Conservation (phyloP, 495 filamentous ascomycete species). For the Neurospora sp. region DNA sequence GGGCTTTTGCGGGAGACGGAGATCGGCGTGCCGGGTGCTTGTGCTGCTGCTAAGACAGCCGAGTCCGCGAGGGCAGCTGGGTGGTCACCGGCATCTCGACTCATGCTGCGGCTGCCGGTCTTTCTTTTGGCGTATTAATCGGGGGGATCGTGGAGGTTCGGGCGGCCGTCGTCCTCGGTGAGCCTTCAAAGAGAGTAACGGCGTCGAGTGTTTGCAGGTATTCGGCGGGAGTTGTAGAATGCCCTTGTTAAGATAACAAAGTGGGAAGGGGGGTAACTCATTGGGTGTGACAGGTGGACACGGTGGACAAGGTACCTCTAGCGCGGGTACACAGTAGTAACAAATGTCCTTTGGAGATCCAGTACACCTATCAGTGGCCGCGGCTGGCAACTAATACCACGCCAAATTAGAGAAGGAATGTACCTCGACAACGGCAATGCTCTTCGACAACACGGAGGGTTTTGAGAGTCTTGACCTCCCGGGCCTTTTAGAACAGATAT, state of each 20-base stretch:
- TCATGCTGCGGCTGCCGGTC: conserved; percentile 25
- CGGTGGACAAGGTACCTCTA: neutral
- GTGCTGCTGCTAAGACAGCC: conserved; percentile 11
- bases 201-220: neutral
- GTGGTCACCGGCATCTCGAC: conserved; percentile 29
- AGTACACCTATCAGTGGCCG: neutral
- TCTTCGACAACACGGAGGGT: neutral
- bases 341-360: neutral
- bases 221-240: neutral
- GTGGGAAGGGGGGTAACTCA: neutral
- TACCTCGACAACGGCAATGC: neutral
- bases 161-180: neutral
- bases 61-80: conserved; percentile 26
- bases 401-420: neutral
- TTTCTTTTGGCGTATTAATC: neutral
- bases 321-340: neutral
- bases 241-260: neutral
- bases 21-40: conserved; percentile 10
- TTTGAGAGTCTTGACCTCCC: neutral
- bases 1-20: conserved; percentile 8
- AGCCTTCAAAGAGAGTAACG: neutral
- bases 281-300: neutral
- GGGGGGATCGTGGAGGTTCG: neutral
- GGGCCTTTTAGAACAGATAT: neutral
- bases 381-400: neutral